phyloP scores from a whole-genome alignment of 2,329 filamentous ascomycete genomes.

The Teratosphaeria viscida region DNA sequence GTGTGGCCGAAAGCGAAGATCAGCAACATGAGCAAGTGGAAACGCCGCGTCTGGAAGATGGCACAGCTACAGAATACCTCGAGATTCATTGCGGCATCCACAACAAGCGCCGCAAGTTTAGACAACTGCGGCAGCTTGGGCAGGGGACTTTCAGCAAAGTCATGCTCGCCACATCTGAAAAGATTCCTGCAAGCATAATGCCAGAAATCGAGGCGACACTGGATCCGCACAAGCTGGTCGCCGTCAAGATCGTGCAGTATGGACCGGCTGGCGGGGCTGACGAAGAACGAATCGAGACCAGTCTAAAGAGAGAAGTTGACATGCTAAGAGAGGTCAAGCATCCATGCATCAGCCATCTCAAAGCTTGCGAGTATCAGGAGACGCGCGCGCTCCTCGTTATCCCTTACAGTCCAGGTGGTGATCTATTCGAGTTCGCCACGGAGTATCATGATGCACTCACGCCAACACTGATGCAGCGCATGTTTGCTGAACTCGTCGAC shows the following conservation, averaged over 20 bases:
- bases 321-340: slow-evolving; percentile 83
- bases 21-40: slow-evolving; percentile 27
- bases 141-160: slow-evolving; percentile 95
- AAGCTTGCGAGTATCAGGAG: slow-evolving; percentile 80
- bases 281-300: slow-evolving; percentile 85
- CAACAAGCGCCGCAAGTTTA: slow-evolving; percentile 70
- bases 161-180: slow-evolving; percentile 76
- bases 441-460: slow-evolving; percentile 57
- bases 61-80: slow-evolving; percentile 30
- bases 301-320: slow-evolving; percentile 86
- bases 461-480: slow-evolving; percentile 62
- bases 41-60: slow-evolving; percentile 25
- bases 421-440: slow-evolving; percentile 86
- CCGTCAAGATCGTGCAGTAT: slow-evolving; percentile 91
- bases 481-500: slow-evolving; percentile 80
- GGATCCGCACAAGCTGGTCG: slow-evolving; percentile 72
- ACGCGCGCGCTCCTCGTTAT: slow-evolving; percentile 75
- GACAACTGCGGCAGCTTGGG: slow-evolving; percentile 68
- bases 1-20: slow-evolving; percentile 45
- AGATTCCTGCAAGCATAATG: slow-evolving; percentile 29
- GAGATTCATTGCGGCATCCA: slow-evolving; percentile 44
- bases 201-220: slow-evolving; percentile 39
- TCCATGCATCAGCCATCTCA: slow-evolving; percentile 80
- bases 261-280: slow-evolving; percentile 88
- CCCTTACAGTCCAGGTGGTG: slow-evolving; percentile 86